Conservation (phyloP, 2,329 filamentous ascomycete species). For the Exophiala sp. region DNA sequence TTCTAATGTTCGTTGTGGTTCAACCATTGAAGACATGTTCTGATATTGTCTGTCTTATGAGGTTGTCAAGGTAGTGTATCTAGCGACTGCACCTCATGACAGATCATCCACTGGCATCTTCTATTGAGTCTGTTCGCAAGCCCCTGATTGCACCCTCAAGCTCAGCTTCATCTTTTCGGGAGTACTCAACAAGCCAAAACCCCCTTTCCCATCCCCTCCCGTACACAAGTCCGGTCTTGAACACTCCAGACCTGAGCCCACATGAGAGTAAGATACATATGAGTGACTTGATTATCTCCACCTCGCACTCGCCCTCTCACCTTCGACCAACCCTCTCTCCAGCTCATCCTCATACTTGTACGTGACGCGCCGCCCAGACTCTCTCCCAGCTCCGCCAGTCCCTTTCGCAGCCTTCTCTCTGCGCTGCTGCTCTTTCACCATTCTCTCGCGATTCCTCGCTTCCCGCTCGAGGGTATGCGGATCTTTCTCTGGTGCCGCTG, state of each 20-base stretch:
- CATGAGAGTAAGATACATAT: neutral
- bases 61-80: no score
- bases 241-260: neutral
- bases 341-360: constrained; percentile 51
- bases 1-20: no score
- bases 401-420: constrained; percentile 51
- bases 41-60: no score
- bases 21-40: no score
- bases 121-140: no score
- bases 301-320: constrained; percentile 35
- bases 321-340: constrained; percentile 37
- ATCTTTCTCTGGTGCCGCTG: constrained; percentile 43
- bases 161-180: no score
- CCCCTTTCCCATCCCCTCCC: no score
- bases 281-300: constrained; percentile 18
- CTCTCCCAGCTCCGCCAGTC: constrained; percentile 4
- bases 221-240: no score
- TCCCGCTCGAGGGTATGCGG: constrained; percentile 71
- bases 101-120: no score
- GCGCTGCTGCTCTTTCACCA: constrained; percentile 64
- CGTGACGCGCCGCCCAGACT: constrained; percentile 39
- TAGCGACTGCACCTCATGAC: no score
- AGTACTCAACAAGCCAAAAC: no score
- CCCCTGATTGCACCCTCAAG: no score
- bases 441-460: constrained; percentile 58